Percentiles rank a stretch among this genome's conserved stretches.
These are phyloP conservation scores for Dissophora globulifera DNA, from an alignment of 192 early-diverging fungal genomes.

Conservation along the genomic window DNA sequence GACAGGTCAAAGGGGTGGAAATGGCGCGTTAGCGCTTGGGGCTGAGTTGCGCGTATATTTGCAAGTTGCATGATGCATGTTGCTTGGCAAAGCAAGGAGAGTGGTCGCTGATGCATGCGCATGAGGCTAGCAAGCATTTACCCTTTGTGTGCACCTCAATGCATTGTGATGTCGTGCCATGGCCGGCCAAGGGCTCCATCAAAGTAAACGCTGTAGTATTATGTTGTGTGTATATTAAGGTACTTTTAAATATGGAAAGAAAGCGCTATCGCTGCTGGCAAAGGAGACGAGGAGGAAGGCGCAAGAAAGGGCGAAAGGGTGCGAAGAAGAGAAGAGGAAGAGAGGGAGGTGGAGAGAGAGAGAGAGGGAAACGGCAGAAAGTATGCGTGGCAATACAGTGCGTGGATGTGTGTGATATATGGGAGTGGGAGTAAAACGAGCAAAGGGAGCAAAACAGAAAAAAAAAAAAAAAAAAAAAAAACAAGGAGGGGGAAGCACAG, in stretches of 20 bases:
- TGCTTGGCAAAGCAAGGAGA: too few species aligned
- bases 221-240: too few species aligned
- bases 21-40: not conserved
- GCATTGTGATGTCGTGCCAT: too few species aligned
- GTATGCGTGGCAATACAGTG: not conserved
- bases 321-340: not conserved
- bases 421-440: too few species aligned
- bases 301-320: constrained; percentile 1
- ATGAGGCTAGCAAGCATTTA: constrained; percentile 1
- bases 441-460: too few species aligned
- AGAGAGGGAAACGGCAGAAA: not conserved
- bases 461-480: not conserved
- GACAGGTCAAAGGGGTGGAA: not conserved
- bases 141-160: constrained; percentile 19
- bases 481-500: not conserved
- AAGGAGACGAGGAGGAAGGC: not conserved
- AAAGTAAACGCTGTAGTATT: too few species aligned
- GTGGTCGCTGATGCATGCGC: not conserved
- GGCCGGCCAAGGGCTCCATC: too few species aligned
- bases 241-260: too few species aligned
- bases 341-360: not conserved
- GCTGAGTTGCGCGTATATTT: too few species aligned
- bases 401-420: too few species aligned
- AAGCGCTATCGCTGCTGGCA: too few species aligned
- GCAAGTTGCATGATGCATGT: too few species aligned